Evolutionary conservation across 2,329 filamentous ascomycete genomes (phyloP).

Genomic region (Hortaea werneckii): DNA sequence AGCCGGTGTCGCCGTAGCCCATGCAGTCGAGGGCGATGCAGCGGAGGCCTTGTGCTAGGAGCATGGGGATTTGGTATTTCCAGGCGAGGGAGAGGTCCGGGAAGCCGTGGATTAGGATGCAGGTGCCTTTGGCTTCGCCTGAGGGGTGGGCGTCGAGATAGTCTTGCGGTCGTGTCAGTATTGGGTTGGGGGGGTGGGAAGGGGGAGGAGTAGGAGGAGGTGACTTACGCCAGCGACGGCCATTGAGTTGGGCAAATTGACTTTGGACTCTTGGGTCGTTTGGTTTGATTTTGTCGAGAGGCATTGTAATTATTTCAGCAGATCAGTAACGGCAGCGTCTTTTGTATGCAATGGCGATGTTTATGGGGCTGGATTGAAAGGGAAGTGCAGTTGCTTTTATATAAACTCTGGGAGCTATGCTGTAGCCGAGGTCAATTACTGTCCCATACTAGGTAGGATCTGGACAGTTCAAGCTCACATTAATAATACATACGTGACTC

Average conservation of each 20-base stretch:
- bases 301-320: constrained; percentile 5
- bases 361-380: too few relatives aligned
- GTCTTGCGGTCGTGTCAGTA: constrained; percentile 14
- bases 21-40: constrained; percentile 80
- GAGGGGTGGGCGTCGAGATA: constrained; percentile 34
- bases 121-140: constrained; percentile 35
- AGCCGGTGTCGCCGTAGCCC: constrained; percentile 64
- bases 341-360: too few relatives aligned
- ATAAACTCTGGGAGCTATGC: too few relatives aligned
- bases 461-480: too few relatives aligned
- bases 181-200: not conserved
- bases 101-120: constrained; percentile 62
- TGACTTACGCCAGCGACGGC: constrained; percentile 53
- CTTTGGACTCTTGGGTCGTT: constrained; percentile 23
- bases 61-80: constrained; percentile 76
- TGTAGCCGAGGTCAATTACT: too few relatives aligned
- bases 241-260: constrained; percentile 54
- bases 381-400: too few relatives aligned
- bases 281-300: constrained; percentile 15
- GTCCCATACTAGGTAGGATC: too few relatives aligned
- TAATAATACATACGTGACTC: too few relatives aligned
- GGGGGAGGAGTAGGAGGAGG: not conserved
- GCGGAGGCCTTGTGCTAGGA: constrained; percentile 61
- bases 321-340: too few relatives aligned
- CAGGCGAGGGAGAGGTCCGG: constrained; percentile 78